Evolutionary conservation across 1,284 basidiomycete species (phyloP).

Genomic region (Phaffia rhodozyma): DNA sequence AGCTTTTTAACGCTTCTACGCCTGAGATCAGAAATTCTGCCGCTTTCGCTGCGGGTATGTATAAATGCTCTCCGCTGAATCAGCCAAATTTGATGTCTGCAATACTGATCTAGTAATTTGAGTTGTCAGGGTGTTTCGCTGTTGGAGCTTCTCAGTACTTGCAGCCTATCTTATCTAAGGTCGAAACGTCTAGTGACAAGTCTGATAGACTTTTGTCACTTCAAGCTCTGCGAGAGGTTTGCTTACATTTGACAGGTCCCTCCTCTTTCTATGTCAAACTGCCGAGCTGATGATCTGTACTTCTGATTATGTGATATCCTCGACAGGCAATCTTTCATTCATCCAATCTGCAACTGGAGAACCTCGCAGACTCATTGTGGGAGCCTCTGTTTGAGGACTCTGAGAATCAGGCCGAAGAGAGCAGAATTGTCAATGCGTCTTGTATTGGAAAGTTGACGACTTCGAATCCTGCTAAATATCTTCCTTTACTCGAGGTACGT

Average conservation of each 20-base stretch:
- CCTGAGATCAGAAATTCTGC: slow-evolving; percentile 80
- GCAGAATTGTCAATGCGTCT: slow-evolving; percentile 82
- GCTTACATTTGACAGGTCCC: background rate
- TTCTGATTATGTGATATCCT: background rate
- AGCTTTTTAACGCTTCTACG: slow-evolving; percentile 59
- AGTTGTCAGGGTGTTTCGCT: slow-evolving; percentile 67
- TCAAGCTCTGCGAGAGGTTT: slow-evolving; percentile 83
- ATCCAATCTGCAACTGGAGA: slow-evolving; percentile 64
- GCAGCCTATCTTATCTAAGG: slow-evolving; percentile 68
- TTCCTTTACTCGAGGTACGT: slow-evolving; percentile 78
- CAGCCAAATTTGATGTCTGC: background rate
- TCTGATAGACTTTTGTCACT: slow-evolving; percentile 70
- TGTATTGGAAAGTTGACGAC: slow-evolving; percentile 92
- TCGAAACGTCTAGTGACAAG: slow-evolving; percentile 51
- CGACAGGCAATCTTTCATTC: slow-evolving; percentile 77
- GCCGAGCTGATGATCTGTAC: slow-evolving; percentile 10
- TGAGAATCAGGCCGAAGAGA: slow-evolving; percentile 23
- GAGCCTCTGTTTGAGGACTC: slow-evolving; percentile 76
- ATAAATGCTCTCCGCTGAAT: background rate
- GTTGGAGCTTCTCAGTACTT: slow-evolving; percentile 83
- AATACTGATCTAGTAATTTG: background rate
- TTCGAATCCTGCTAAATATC: slow-evolving; percentile 72
- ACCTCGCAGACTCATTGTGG: slow-evolving; percentile 80
- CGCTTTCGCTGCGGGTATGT: slow-evolving; percentile 73
- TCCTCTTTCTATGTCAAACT: background rate